phyloP scores from a whole-genome alignment of 1,139 yeast genomes.

The Candida tetrigidarum region DNA sequence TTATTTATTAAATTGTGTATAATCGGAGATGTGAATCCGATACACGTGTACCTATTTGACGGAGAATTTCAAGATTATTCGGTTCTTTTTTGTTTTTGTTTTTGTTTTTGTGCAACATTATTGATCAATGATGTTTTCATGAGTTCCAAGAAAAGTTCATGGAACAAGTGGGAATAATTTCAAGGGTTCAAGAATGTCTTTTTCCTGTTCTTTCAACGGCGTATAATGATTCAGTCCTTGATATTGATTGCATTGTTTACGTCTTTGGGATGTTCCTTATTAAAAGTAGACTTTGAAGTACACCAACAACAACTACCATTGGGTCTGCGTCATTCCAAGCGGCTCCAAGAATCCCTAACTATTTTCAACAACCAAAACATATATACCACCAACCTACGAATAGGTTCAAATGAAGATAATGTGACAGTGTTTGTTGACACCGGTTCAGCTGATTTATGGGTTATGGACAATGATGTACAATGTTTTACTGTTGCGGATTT shows the following conservation, averaged over 20 bases:
- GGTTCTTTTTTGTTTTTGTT: too few species aligned
- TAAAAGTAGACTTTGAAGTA: neutral
- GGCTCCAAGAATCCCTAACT: neutral
- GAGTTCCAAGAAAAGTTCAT: neutral
- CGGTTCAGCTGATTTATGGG: slow-evolving; percentile 52
- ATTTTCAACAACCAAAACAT: slow-evolving; percentile 7
- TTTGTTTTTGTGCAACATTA: too few species aligned
- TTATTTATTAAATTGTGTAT: neutral
- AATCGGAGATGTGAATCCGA: too few species aligned
- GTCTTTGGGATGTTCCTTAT: neutral
- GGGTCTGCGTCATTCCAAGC: neutral
- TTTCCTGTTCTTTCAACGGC: neutral
- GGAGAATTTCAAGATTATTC: too few species aligned
- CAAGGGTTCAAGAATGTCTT: too few species aligned
- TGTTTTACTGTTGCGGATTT: slow-evolving; percentile 42
- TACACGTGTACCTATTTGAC: too few species aligned
- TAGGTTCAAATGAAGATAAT: slow-evolving; percentile 36
- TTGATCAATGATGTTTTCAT: too few species aligned
- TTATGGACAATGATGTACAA: slow-evolving; percentile 19
- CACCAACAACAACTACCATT: neutral
- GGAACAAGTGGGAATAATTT: too few species aligned
- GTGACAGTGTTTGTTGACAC: slow-evolving; percentile 45
- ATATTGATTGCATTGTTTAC: neutral
- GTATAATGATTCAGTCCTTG: neutral
- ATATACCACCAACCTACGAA: slow-evolving; percentile 44